A percentile compares a stretch with the other conserved stretches of the same genome.
Conservation (phyloP, 108 stramenopile genomes). For the Nitzschia sp. region DNA sequence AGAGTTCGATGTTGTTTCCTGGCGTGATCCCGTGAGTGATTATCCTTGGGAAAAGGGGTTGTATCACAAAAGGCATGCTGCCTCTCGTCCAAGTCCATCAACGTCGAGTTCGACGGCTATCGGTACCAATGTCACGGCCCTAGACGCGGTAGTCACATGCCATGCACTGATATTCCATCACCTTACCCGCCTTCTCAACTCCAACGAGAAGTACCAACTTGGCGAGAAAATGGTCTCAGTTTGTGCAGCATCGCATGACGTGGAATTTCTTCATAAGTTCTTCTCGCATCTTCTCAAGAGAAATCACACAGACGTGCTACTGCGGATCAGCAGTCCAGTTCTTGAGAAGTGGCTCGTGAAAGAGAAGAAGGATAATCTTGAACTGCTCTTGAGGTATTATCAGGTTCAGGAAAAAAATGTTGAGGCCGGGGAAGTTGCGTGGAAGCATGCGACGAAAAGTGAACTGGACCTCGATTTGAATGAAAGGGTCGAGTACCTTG, state of each 20-base stretch:
- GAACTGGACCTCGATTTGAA: conserved; percentile 43
- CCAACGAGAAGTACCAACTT: conserved; percentile 27
- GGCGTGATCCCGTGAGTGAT: conserved; percentile 3
- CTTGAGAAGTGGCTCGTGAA: conserved; percentile 71
- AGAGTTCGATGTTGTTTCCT: background rate
- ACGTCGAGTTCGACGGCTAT: conserved; percentile 18
- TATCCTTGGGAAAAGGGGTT: conserved; percentile 77
- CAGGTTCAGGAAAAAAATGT: conserved; percentile 60
- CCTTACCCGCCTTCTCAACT: conserved; percentile 56
- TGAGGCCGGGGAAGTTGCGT: conserved; percentile 69
- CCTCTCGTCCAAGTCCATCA: conserved; percentile 9
- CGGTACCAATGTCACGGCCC: conserved; percentile 57
- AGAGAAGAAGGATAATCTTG: conserved; percentile 41
- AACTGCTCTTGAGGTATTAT: conserved; percentile 73
- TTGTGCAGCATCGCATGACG: conserved; percentile 62
- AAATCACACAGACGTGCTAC: conserved; percentile 60
- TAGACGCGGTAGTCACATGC: conserved; percentile 75
- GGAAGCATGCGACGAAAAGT: conserved; percentile 39
- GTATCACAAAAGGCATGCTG: conserved; percentile 53
- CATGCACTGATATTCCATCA: conserved; percentile 74
- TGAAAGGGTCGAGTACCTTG: conserved; percentile 71
- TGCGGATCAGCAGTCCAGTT: conserved; percentile 64
- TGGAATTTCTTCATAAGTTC: conserved; percentile 60
- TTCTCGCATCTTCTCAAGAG: conserved; percentile 62
- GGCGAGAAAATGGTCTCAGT: conserved; percentile 65